Conservation (phyloP, 768 basidiomycete species). For the Postia placenta region DNA sequence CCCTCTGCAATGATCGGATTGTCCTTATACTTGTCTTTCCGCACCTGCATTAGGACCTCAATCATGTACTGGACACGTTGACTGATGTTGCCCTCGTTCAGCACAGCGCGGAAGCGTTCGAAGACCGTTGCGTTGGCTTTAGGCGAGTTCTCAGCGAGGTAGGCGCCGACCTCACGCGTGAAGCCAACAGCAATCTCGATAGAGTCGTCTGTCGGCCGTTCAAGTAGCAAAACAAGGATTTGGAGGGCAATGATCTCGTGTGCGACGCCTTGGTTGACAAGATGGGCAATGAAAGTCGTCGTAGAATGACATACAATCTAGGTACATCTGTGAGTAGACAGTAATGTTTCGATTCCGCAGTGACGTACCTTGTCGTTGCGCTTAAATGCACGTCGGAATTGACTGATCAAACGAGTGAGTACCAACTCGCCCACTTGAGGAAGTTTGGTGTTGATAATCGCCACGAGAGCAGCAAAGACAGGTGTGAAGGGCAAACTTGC, state of each 20-base stretch:
- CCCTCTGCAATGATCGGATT: conserved; percentile 94
- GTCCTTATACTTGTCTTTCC: conserved; percentile 99
- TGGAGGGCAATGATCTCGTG: conserved; percentile 93
- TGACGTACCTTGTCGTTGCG: conserved; percentile 88
- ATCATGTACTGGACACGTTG: conserved; percentile 99
- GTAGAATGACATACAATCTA: conserved; percentile 89
- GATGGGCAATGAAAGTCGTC: conserved; percentile 55
- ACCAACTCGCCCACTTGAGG: conserved; percentile 95
- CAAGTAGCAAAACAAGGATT: conserved; percentile 92
- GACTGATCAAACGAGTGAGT: conserved; percentile 83
- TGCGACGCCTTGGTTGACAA: conserved; percentile 90
- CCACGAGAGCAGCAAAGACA: conserved; percentile 89
- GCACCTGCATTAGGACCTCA: conserved; percentile 97
- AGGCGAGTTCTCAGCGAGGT: conserved; percentile 87
- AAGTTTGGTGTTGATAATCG: conserved; percentile 95
- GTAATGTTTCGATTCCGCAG: neutral
- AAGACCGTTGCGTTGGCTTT: conserved; percentile 93
- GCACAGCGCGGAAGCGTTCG: conserved; percentile 93
- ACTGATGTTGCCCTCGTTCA: conserved; percentile 93
- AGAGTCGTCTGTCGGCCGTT: conserved; percentile 93
- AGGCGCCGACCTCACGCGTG: conserved; percentile 95
- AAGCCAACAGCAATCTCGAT: conserved; percentile 98
- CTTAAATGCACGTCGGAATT: conserved; percentile 92
- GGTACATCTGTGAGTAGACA: conserved; percentile 5
- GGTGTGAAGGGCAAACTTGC: conserved; percentile 97